Percentiles rank a stretch among this genome's conserved stretches.
Evolutionary conservation across 306 rosid species (phyloP).

Genomic region (Albizia julibrissin): DNA sequence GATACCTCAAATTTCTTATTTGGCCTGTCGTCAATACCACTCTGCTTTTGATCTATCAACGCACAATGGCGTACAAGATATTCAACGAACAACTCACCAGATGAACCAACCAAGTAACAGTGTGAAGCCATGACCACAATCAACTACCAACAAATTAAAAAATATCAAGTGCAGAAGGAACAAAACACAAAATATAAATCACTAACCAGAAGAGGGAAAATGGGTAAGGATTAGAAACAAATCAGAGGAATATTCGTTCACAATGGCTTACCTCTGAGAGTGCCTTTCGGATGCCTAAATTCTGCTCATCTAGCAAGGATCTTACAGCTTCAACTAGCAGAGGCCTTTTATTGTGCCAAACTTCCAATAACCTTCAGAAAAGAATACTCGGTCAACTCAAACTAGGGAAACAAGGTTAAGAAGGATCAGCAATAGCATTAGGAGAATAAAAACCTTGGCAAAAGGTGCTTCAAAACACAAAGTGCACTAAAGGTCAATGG

Average conservation of each 20-base stretch:
- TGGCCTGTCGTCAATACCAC: conserved; percentile 53
- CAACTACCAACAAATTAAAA: conserved; percentile 58
- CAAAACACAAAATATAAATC: conserved; percentile 9
- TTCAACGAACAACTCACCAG: conserved; percentile 91
- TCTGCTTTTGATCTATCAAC: conserved; percentile 53
- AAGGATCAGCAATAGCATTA: conserved; percentile 9
- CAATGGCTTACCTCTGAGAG: conserved; percentile 72
- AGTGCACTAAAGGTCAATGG: conserved; percentile 79
- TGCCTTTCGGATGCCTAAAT: conserved; percentile 74
- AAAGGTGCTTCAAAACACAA: conserved; percentile 86
- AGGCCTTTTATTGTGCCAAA: conserved; percentile 84
- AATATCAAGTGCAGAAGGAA: conserved; percentile 9
- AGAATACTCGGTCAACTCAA: conserved; percentile 37
- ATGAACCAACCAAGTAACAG: conserved; percentile 91
- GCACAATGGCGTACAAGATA: conserved; percentile 90
- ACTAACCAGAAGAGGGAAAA: background rate
- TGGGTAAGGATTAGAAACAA: background rate
- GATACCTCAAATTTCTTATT: conserved; percentile 80
- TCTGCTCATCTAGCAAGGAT: conserved; percentile 78
- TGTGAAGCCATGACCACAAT: conserved; percentile 98
- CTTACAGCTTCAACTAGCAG: conserved; percentile 77
- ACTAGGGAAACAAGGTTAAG: conserved; percentile 32
- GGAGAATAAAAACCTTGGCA: conserved; percentile 71
- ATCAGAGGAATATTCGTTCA: conserved; percentile 18
- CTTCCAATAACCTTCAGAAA: conserved; percentile 78